These are phyloP conservation scores for Penicillium canariense DNA, from an alignment of 495 filamentous ascomycete genomes.

Conservation along the genomic window DNA sequence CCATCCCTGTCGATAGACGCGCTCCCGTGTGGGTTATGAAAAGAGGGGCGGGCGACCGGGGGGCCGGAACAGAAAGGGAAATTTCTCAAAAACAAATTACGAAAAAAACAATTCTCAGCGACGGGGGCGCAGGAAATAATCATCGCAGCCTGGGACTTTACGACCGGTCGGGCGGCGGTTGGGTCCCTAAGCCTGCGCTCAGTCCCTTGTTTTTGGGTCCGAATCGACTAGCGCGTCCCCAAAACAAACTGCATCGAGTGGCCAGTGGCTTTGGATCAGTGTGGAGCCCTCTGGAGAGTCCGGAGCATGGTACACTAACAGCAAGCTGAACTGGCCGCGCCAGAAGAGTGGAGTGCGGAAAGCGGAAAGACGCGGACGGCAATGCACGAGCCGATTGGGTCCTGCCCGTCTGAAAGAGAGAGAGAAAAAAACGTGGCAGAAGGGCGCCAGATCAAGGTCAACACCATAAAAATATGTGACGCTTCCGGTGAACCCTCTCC, in stretches of 20 bases:
- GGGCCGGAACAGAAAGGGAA: constrained; percentile 6
- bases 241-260: constrained; percentile 29
- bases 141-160: constrained; percentile 16
- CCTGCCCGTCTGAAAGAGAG: constrained; percentile 4
- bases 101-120: neutral
- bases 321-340: constrained; percentile 13
- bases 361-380: constrained; percentile 42
- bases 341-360: constrained; percentile 30
- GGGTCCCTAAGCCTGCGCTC: constrained; percentile 22
- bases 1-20: constrained; percentile 32
- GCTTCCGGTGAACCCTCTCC: neutral
- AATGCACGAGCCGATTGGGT: constrained; percentile 42
- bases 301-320: constrained; percentile 20
- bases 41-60: constrained; percentile 2
- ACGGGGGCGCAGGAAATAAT: constrained; percentile 6
- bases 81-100: neutral
- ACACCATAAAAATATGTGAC: no score
- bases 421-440: constrained; percentile 40
- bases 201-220: constrained; percentile 26
- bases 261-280: constrained; percentile 25
- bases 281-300: constrained; percentile 14
- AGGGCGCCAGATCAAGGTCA: constrained; percentile 10
- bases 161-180: constrained; percentile 15
- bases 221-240: constrained; percentile 23
- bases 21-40: constrained; percentile 30